A percentile compares a stretch with the other conserved stretches of the same genome.
phyloP scores from a whole-genome alignment of 129 eudicot species.

The Gnaphalium uliginosum region DNA sequence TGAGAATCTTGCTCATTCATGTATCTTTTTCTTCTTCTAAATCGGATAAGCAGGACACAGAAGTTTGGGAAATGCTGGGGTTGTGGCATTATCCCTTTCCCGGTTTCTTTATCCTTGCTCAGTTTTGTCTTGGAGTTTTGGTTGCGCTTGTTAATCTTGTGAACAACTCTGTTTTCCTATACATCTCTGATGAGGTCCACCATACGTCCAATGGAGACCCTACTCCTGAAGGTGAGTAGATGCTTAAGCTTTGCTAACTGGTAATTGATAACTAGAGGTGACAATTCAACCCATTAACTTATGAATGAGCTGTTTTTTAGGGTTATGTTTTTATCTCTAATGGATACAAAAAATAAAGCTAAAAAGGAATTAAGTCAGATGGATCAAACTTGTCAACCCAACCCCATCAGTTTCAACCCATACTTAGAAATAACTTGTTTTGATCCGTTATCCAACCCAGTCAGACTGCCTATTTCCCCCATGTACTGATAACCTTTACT shows the following conservation, averaged over 20 bases:
- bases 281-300: too few relatives aligned
- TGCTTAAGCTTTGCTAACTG: background rate
- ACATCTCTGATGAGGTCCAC: constrained; percentile 63
- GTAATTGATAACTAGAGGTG: background rate
- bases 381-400: background rate
- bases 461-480: background rate
- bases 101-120: constrained; percentile 90
- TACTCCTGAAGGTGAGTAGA: constrained; percentile 62
- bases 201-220: constrained; percentile 46
- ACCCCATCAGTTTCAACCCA: background rate
- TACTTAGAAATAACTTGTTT: background rate
- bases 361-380: background rate
- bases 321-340: background rate
- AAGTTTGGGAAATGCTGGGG: constrained; percentile 96
- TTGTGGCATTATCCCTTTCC: constrained; percentile 97
- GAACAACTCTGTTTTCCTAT: constrained; percentile 86
- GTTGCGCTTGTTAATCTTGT: constrained; percentile 95
- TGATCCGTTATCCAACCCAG: background rate
- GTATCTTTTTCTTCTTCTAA: constrained; percentile 7
- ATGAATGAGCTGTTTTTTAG: background rate
- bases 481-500: background rate
- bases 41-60: constrained; percentile 63
- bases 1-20: background rate
- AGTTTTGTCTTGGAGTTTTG: constrained; percentile 87
- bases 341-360: background rate